A percentile compares a stretch with the other conserved stretches of the same genome.
phyloP scores from a whole-genome alignment of 1,284 basidiomycete genomes.

The Gomphus bonarii region DNA sequence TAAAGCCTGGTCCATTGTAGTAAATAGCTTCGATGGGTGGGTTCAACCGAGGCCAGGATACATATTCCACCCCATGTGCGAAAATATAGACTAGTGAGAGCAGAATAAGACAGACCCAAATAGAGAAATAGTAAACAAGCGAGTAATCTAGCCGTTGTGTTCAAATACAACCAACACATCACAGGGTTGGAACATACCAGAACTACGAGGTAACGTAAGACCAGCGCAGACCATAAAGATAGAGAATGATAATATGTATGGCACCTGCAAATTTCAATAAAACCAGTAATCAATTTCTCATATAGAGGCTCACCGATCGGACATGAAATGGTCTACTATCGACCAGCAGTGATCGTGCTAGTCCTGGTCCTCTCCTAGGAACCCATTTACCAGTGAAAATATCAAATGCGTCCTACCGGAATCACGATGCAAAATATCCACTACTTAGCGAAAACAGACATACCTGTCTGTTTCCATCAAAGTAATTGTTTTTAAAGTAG shows the following conservation, averaged over 20 bases:
- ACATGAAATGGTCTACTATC: conserved; percentile 75
- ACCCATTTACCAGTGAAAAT: conserved; percentile 89
- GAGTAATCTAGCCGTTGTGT: conserved; percentile 48
- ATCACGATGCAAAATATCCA: conserved; percentile 4
- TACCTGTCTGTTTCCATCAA: conserved; percentile 87
- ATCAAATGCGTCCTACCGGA: conserved; percentile 78
- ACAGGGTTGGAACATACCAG: conserved; percentile 44
- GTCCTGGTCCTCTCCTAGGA: conserved; percentile 60
- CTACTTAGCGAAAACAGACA: conserved; percentile 15
- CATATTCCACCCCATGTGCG: conserved; percentile 77
- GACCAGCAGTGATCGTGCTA: conserved; percentile 55
- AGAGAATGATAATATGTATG: conserved; percentile 73
- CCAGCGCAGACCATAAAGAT: conserved; percentile 83
- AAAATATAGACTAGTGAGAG: conserved; percentile 61
- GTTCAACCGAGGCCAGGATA: conserved; percentile 89
- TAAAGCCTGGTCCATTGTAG: conserved; percentile 82
- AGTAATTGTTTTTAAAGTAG: conserved; percentile 96
- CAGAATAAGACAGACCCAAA: conserved; percentile 63
- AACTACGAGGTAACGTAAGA: conserved; percentile 71
- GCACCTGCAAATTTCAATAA: conserved; percentile 47
- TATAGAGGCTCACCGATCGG: conserved; percentile 53
- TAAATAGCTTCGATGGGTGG: conserved; percentile 78
- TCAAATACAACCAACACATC: conserved; percentile 10
- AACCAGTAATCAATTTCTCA: background rate
- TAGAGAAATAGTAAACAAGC: conserved; percentile 68